These are phyloP conservation scores for Incumbomyces delicatus DNA, from an alignment of 2,329 filamentous ascomycete species.

Conservation along the genomic window DNA sequence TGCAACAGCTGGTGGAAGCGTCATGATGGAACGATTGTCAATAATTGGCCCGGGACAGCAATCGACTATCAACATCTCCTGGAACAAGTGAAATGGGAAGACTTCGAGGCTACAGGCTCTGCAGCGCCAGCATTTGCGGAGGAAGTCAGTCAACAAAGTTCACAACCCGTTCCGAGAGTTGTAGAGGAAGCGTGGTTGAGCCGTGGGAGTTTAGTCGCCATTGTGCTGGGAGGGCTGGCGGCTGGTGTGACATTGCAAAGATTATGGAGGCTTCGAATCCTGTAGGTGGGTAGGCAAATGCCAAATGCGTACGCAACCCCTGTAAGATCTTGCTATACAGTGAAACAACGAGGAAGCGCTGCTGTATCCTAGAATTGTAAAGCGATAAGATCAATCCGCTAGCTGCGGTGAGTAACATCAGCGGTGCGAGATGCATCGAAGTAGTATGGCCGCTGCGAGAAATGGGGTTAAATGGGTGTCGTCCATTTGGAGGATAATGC, in stretches of 20 bases:
- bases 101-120: constrained; percentile 24
- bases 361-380: too few species aligned
- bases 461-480: too few species aligned
- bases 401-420: too few species aligned
- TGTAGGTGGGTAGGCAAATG: neutral
- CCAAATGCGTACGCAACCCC: neutral
- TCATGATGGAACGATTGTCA: constrained; percentile 44
- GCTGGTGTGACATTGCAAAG: constrained; percentile 4
- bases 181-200: constrained; percentile 9
- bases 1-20: constrained; percentile 51
- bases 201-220: constrained; percentile 8
- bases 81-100: constrained; percentile 24
- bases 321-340: too few species aligned
- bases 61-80: constrained; percentile 44
- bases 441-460: too few species aligned
- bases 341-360: too few species aligned
- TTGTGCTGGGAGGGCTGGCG: neutral
- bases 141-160: constrained; percentile 14
- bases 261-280: constrained; percentile 2
- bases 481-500: too few species aligned
- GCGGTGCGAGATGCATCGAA: too few species aligned
- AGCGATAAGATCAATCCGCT: too few species aligned
- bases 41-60: constrained; percentile 47
- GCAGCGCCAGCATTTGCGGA: constrained; percentile 19
- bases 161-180: constrained; percentile 8